phyloP scores from a whole-genome alignment of 306 rosid genomes.

The Sesbania bispinosa region DNA sequence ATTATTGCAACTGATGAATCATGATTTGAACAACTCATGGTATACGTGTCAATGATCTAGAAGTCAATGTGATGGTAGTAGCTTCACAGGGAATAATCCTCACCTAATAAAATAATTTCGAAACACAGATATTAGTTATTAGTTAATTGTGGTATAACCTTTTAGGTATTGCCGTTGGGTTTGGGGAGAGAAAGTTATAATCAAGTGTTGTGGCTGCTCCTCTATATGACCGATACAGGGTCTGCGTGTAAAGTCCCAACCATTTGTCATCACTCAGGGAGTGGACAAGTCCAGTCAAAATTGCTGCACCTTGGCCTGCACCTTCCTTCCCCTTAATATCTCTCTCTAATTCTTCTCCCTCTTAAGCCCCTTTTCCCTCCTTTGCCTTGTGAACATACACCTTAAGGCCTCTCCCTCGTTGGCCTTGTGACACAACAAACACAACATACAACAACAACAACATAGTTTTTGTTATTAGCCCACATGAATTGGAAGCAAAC shows the following conservation, averaged over 20 bases:
- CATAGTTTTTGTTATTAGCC: neutral
- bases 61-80: neutral
- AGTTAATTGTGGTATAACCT: slow-evolving; percentile 29
- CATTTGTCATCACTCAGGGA: slow-evolving; percentile 28
- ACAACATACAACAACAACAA: neutral
- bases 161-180: slow-evolving; percentile 66
- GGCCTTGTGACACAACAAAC: neutral
- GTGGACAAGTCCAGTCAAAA: slow-evolving; percentile 37
- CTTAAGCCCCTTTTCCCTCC: neutral
- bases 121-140: neutral
- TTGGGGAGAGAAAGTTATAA: neutral
- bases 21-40: neutral
- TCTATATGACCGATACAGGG: slow-evolving; percentile 29
- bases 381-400: slow-evolving; percentile 1
- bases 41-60: slow-evolving; percentile 25
- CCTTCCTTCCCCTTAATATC: slow-evolving; percentile 12
- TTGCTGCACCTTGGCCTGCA: slow-evolving; percentile 53
- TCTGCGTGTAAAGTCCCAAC: slow-evolving; percentile 40
- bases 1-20: too few species aligned
- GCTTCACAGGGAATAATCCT: neutral
- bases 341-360: slow-evolving; percentile 12
- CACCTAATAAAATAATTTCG: neutral
- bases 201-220: neutral
- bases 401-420: too few species aligned
- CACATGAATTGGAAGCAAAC: neutral